Conservation (phyloP, 2,329 filamentous ascomycete genomes). For the Beauveria medogensis region DNA sequence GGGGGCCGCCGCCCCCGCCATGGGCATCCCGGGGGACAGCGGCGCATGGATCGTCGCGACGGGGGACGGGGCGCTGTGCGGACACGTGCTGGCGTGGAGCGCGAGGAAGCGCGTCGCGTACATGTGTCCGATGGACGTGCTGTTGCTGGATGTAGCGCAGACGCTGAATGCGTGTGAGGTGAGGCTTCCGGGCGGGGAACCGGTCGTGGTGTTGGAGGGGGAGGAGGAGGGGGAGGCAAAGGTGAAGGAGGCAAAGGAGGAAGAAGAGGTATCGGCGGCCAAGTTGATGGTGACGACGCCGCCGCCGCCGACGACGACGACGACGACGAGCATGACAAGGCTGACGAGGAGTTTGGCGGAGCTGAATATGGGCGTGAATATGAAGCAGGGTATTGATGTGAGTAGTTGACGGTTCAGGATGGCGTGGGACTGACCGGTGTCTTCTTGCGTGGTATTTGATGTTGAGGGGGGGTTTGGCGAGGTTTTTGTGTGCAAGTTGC, state of each 20-base stretch:
- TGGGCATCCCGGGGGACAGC: slow-evolving; percentile 76
- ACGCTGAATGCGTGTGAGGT: slow-evolving; percentile 65
- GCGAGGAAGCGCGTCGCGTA: slow-evolving; percentile 74
- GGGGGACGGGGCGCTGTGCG: slow-evolving; percentile 69
- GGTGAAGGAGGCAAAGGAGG: neutral
- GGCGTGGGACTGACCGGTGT: neutral
- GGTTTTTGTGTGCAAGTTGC: fast-evolving
- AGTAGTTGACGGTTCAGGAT: slow-evolving; percentile 14
- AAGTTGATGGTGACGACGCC: neutral
- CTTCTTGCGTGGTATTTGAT: slow-evolving; percentile 21
- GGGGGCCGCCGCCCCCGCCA: slow-evolving; percentile 20
- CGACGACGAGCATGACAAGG: neutral
- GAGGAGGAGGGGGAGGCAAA: slow-evolving; percentile 9
- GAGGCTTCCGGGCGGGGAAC: slow-evolving; percentile 56
- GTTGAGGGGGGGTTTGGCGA: too few relatives aligned
- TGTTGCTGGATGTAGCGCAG: slow-evolving; percentile 76
- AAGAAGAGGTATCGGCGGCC: neutral
- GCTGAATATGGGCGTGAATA: neutral
- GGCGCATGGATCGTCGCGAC: slow-evolving; percentile 90
- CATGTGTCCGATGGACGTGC: slow-evolving; percentile 89
- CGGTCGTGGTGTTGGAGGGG: slow-evolving; percentile 26
- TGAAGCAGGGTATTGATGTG: slow-evolving; percentile 14
- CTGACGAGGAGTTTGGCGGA: neutral
- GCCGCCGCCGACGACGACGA: neutral
- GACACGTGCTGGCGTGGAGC: slow-evolving; percentile 86